These are phyloP conservation scores for Stentor coeruleus DNA, from an alignment of 73 alveolate species.

Conservation along the genomic window DNA sequence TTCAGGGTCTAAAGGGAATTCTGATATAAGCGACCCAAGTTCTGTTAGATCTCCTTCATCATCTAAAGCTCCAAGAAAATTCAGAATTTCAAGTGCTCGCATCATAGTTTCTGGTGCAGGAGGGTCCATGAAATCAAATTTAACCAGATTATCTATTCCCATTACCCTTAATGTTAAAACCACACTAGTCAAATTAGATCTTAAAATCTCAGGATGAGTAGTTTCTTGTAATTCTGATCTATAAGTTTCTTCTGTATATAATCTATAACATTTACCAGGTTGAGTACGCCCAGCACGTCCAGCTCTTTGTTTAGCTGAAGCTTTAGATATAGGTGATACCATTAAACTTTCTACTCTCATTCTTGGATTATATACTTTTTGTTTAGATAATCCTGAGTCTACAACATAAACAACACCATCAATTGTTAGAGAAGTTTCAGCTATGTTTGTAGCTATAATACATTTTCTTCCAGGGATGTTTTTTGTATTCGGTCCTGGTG, in stretches of 20 bases:
- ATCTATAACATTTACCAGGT: slow-evolving; percentile 99
- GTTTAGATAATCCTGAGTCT: slow-evolving; percentile 98
- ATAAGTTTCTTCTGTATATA: slow-evolving; percentile 94
- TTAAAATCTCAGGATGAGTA: slow-evolving; percentile 97
- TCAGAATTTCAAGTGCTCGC: slow-evolving; percentile 97
- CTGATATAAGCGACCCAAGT: slow-evolving; percentile 94
- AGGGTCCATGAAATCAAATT: slow-evolving; percentile 99
- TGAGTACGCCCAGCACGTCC: slow-evolving; percentile 99
- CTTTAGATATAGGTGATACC: slow-evolving; percentile 97
- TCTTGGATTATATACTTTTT: slow-evolving; percentile 99
- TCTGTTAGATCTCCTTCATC: slow-evolving; percentile 98
- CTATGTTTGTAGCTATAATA: slow-evolving; percentile 99
- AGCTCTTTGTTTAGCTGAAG: slow-evolving; percentile 98
- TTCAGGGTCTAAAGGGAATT: slow-evolving; percentile 98
- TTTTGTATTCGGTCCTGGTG: slow-evolving; percentile 88
- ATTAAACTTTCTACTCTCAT: slow-evolving; percentile 95
- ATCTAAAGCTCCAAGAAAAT: slow-evolving; percentile 96
- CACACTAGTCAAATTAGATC: slow-evolving; percentile 91
- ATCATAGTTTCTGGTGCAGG: slow-evolving; percentile 99
- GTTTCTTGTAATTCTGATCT: slow-evolving; percentile 90
- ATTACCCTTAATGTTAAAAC: slow-evolving; percentile 70
- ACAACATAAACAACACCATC: slow-evolving; percentile 99
- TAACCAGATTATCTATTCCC: slow-evolving; percentile 95
- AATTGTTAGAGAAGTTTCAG: slow-evolving; percentile 99
- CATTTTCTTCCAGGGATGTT: slow-evolving; percentile 89